Evolutionary conservation across 768 basidiomycete genomes (phyloP).

Genomic region (Hygrocybe punicea): DNA sequence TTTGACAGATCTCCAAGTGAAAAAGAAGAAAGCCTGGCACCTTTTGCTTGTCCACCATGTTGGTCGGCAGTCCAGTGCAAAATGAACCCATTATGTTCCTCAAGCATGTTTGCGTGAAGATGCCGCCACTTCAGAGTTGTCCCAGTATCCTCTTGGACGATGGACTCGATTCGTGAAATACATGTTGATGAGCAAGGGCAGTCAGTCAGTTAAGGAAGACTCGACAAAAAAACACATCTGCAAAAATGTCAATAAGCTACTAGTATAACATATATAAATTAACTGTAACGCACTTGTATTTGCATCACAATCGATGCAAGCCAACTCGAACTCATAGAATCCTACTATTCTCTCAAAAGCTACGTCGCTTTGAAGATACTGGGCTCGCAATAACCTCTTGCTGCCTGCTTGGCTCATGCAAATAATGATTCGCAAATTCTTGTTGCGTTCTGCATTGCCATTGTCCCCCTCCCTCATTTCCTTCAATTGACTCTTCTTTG

Average conservation of each 20-base stretch:
- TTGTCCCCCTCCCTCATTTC: slow-evolving; percentile 14
- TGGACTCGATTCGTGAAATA: slow-evolving; percentile 20
- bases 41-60: slow-evolving; percentile 24
- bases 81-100: slow-evolving; percentile 16
- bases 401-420: slow-evolving; percentile 25
- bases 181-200: slow-evolving; percentile 17
- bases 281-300: slow-evolving; percentile 18
- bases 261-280: not conserved
- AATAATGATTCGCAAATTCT: slow-evolving; percentile 18
- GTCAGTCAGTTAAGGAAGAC: slow-evolving; percentile 13
- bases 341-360: slow-evolving; percentile 23
- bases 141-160: slow-evolving; percentile 23
- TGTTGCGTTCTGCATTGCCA: not conserved
- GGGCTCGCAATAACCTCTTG: slow-evolving; percentile 11
- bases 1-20: not conserved
- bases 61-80: slow-evolving; percentile 20
- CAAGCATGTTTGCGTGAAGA: slow-evolving; percentile 11
- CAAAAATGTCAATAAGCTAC: not conserved
- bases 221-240: slow-evolving; percentile 20
- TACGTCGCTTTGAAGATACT: slow-evolving; percentile 27
- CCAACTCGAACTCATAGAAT: slow-evolving; percentile 28
- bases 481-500: not conserved
- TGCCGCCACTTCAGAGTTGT: slow-evolving; percentile 18
- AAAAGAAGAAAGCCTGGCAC: slow-evolving; percentile 8
- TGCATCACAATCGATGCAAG: slow-evolving; percentile 11